Evolutionary conservation across 352 stramenopile species (phyloP), one percentile per base, ranked within the genome.

Genomic region (Phytophthora capsici): DNA sequence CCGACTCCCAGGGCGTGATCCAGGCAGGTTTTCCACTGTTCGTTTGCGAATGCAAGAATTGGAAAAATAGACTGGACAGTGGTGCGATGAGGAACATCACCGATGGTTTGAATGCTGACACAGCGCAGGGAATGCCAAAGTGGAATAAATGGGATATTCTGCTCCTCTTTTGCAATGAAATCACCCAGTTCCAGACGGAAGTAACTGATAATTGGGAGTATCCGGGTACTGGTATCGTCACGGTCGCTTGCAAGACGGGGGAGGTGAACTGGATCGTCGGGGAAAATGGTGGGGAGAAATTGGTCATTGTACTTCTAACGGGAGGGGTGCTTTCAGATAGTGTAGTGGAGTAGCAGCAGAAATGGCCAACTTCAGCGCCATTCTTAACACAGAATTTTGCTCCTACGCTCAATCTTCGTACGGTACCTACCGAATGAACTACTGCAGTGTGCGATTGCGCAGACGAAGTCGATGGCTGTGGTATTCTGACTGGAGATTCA

Each of bases 1-100:
- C n/a, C n/a, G n/a, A n/a, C n/a, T n/a, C n/a, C n/a, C n/a, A n/a
- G n/a, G n/a, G n/a, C n/a, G 16, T 2, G 19, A 10, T 16, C 16
- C 7, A 38, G 4, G 32, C 12, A 16, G n/a, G n/a, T n/a, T n/a
- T n/a, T n/a, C 32, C 22, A 6, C 26, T 67, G 37, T 38, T 66
- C 23, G 19, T 60, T 13, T 59, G 49, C 28, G 49, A 66, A 5
- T 66, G 58, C 58, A 61, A 67, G 22, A 44, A 61, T 41, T 50
- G 54, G 54, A 37, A 54, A 6, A 14, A 55, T 0, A 30, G 17
- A 6, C 6, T 63, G 32, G 55, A 44, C 23, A 49, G 10, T 3
- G 28, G 20, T 17, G 16, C 16, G 19, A 38, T 63, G n/a, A 20
- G 37, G 3, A 4, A 6, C 3, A 63, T 63, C 23, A 63, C 55